Base-by-base conservation (phyloP, 2,329 filamentous ascomycete genomes). In the Ceratocystis lukuohia region DNA sequence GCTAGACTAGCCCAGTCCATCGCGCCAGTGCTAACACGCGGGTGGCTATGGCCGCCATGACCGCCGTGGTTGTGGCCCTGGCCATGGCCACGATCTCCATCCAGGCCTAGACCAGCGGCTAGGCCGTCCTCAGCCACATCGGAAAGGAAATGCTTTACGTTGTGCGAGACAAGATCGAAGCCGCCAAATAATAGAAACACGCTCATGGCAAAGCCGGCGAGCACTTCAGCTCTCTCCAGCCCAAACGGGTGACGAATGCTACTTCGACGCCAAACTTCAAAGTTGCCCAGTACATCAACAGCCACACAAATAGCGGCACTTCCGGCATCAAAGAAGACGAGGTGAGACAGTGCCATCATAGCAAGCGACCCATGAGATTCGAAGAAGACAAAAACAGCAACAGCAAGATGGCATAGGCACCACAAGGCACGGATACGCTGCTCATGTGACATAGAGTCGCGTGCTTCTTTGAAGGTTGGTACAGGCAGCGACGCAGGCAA, bases 111-210 rank as follows among this genome's bases (percentile, higher is more conserved):
- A 4, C 65, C 65, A 30, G 65, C 72, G 68, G 12, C 76, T 75
- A 30, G 77, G 69, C 1, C 73, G 73, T 66, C 65, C 17, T 62
- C 25, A 7, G 30, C 30, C 5, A 44, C 20, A n/a, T 61, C 53
- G 3, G 53, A n/a, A 17, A 56, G 61, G n/a, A 91, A 83, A 75
- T 99, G 93, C 74, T 96, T 94, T 17, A 96, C 80, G 68, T 91
- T 93, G 74, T 99, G 94, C 50, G 90, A 96, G 69, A 99, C 88
- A 62, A 99, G 84, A 72, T 99, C 94, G 72, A 97, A 88, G 22
- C 93, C 93, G 80, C 96, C 96, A 76, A 99, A 99, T n/a, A 96
- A 84, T 12, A 99, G 83, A 69, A 96, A 91, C 48, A 99, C 88
- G 64, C 91, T 95, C 85, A 97, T 91, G 68, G 92, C 94, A 70